phyloP scores from a whole-genome alignment of 192 early-diverging fungal species.

The Mortierella antarctica region DNA sequence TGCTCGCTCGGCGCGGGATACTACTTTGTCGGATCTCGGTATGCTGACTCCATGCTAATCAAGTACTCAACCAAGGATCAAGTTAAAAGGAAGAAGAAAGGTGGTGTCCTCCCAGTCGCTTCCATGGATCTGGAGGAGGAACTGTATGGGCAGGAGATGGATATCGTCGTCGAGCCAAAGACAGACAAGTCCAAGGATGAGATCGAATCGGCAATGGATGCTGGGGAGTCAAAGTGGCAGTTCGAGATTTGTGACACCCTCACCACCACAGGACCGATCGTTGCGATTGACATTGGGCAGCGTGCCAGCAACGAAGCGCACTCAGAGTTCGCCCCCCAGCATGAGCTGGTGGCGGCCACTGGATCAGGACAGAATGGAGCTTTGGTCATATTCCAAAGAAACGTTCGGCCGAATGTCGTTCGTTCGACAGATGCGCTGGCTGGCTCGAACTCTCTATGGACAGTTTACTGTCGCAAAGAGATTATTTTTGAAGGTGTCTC shows the following conservation, averaged over 20 bases:
- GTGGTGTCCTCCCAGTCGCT: slow-evolving; percentile 2
- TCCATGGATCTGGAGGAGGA: slow-evolving; percentile 50
- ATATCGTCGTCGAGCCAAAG: slow-evolving; percentile 16
- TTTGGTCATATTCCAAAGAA: slow-evolving; percentile 64
- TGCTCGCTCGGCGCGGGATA: slow-evolving; percentile 59
- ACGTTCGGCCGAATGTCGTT: slow-evolving; percentile 57
- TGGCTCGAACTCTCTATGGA: slow-evolving; percentile 74
- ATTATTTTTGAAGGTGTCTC: slow-evolving; percentile 56
- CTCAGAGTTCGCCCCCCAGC: slow-evolving; percentile 35
- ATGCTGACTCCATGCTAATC: slow-evolving; percentile 77
- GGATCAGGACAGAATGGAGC: slow-evolving; percentile 64
- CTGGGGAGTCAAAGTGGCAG: slow-evolving; percentile 57
- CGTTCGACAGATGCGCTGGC: slow-evolving; percentile 58
- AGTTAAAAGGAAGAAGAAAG: slow-evolving; percentile 44
- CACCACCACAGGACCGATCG: slow-evolving; percentile 81
- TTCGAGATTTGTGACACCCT: slow-evolving; percentile 84
- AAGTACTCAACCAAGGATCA: slow-evolving; percentile 62
- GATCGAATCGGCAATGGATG: slow-evolving; percentile 20
- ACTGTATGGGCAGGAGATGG: slow-evolving; percentile 49
- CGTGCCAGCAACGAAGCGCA: slow-evolving; percentile 55
- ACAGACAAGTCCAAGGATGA: slow-evolving; percentile 51
- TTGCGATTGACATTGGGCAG: slow-evolving; percentile 78
- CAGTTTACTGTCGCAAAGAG: slow-evolving; percentile 70
- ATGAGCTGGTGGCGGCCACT: slow-evolving; percentile 65
- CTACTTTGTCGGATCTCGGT: slow-evolving; percentile 78